Evolutionary conservation across 805 yeast genomes (phyloP).

Genomic region (Yarrowia divulgata): DNA sequence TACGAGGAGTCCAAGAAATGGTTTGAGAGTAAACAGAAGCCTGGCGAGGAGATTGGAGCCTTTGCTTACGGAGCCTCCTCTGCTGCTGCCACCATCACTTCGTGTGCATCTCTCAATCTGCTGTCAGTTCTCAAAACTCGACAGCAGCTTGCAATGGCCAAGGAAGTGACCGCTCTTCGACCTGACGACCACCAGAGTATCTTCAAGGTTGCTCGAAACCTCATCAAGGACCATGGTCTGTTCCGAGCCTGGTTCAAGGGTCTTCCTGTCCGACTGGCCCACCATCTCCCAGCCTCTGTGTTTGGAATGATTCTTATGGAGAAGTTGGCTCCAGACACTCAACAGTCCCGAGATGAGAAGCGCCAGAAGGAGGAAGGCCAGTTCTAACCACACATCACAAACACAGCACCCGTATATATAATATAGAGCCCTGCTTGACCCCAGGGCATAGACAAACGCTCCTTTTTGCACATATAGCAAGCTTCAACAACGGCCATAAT

Average conservation of each 20-base stretch:
- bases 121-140: slow-evolving; percentile 31
- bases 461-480: slow-evolving; percentile 14
- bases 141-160: slow-evolving; percentile 28
- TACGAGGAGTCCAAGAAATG: slow-evolving; percentile 31
- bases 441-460: slow-evolving; percentile 26
- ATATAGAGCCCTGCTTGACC: slow-evolving; percentile 15
- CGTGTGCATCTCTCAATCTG: slow-evolving; percentile 27
- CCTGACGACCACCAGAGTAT: slow-evolving; percentile 35
- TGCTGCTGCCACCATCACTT: slow-evolving; percentile 15
- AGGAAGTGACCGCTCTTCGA: slow-evolving; percentile 33
- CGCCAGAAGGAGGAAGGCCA: slow-evolving; percentile 39
- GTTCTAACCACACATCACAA: slow-evolving; percentile 9
- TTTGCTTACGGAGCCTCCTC: slow-evolving; percentile 32
- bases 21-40: slow-evolving; percentile 10
- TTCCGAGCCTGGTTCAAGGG: slow-evolving; percentile 36
- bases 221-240: slow-evolving; percentile 28
- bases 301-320: slow-evolving; percentile 37
- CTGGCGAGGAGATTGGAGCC: slow-evolving; percentile 21
- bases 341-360: slow-evolving; percentile 23
- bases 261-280: slow-evolving; percentile 33
- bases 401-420: slow-evolving; percentile 5
- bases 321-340: slow-evolving; percentile 36
- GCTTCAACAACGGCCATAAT: neutral
- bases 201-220: slow-evolving; percentile 29
- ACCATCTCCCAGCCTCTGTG: slow-evolving; percentile 29